phyloP scores from a whole-genome alignment of 129 eudicot genomes.

The Flaveria bidentis region DNA sequence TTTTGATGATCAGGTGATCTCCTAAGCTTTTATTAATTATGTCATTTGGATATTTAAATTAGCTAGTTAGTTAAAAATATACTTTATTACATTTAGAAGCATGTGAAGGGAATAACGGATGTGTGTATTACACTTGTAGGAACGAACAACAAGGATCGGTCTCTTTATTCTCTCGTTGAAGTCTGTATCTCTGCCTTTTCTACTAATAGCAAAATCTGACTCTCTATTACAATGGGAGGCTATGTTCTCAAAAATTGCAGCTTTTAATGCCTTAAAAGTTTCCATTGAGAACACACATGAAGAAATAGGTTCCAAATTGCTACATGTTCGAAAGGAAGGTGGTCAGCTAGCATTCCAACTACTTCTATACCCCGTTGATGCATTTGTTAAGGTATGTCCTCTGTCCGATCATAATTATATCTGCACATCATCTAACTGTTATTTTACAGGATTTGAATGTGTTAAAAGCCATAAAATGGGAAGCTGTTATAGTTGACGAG shows the following conservation, averaged over 20 bases:
- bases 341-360: conserved; percentile 55
- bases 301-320: conserved; percentile 41
- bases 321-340: conserved; percentile 54
- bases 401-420: not conserved
- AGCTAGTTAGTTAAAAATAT: conserved; percentile 10
- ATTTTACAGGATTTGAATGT: conserved; percentile 53
- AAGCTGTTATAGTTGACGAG: conserved; percentile 66
- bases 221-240: conserved; percentile 63
- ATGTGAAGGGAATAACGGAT: conserved; percentile 21
- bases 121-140: conserved; percentile 46
- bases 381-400: conserved; percentile 53
- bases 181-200: conserved; percentile 55
- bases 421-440: conserved; percentile 20
- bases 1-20: conserved; percentile 71
- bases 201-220: conserved; percentile 42
- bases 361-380: conserved; percentile 54
- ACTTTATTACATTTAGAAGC: conserved; percentile 14
- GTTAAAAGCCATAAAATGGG: conserved; percentile 51
- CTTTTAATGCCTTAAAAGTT: conserved; percentile 45
- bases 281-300: conserved; percentile 47
- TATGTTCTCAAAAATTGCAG: conserved; percentile 48
- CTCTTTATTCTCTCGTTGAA: conserved; percentile 50
- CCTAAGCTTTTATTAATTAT: not conserved
- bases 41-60: conserved; percentile 10
- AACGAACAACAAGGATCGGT: conserved; percentile 42